Evolutionary conservation across 2,329 filamentous ascomycete genomes (phyloP), one percentile per base, ranked within the genome.

Genomic region (Curvularia lunata): DNA sequence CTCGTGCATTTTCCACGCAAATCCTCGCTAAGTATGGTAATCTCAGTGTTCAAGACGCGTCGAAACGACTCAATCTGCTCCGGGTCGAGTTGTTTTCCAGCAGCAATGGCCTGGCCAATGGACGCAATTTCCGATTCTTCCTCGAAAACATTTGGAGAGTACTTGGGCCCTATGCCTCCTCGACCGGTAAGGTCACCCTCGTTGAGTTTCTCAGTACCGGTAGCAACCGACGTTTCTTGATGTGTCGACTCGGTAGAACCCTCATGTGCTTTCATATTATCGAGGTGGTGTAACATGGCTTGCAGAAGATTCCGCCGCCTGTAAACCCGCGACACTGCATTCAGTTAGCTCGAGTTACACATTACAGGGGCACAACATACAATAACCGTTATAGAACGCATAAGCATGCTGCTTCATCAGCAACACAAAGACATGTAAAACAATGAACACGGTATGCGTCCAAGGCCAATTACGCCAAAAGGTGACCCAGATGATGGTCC

Each of bases 331-430:
- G 48, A 61, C 32, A 60, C 52, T 59, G 32, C 34, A 52, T 53
- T 58, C 46, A 32, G 23, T 52, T 19, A 47, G 23, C 10, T 41
- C 4, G n/a, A 9, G 7, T 40, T 25, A 1, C 16, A 19, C n/a
- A 4, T 8, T 3, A 18, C 9, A 42, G 27, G 18, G 7, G 18
- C 23, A 27, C 10, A 30, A 70, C 78, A 66, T 72, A 80, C 78
- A 79, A 61, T 92, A 85, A 6, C 91, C 90, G 66, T 92, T 93
- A 75, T 91, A 92, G 65, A 91, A 91, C 4, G 88, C 84, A 69
- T 91, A 92, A 18, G 87, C 89, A 72, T 92, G 91, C 75, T 92
- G 89, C 79, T 94, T 94, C 91, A 93, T 93, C 23, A 93, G 73
- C 82, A 92, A 89, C 5, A 90, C 85, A 54, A 93, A 78, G 13